phyloP scores from a whole-genome alignment of 2,329 filamentous ascomycete species.

The Ceratocystis albifundus region DNA sequence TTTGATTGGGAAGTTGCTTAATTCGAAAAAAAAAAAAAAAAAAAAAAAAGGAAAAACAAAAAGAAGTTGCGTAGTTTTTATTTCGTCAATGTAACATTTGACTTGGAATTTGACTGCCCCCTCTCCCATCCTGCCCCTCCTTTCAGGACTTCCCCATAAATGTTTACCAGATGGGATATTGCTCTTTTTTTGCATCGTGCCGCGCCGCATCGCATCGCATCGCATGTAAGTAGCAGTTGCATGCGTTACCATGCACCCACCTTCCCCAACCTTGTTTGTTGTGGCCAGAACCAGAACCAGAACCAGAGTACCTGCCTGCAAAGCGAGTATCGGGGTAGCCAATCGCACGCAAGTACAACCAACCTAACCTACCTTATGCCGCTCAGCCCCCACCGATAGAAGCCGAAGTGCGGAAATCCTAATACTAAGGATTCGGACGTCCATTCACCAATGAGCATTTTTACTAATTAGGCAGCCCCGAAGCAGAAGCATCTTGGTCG shows the following conservation, averaged over 20 bases:
- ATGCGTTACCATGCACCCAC: conserved; percentile 1
- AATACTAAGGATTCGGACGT: not conserved
- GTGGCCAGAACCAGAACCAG: no score
- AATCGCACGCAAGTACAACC: no score
- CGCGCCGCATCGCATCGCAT: no score
- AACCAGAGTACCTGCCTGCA: not conserved
- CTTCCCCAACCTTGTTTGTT: not conserved
- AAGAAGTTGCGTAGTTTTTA: not conserved
- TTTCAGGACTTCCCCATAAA: conserved; percentile 12
- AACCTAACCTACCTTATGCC: not conserved
- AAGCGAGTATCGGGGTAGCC: no score
- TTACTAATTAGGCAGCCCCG: not conserved
- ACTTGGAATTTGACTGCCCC: no score
- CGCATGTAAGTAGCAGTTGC: not conserved
- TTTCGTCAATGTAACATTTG: not conserved
- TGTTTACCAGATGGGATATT: not conserved
- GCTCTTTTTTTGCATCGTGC: not conserved
- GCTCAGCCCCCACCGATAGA: not conserved
- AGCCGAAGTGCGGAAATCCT: not conserved
- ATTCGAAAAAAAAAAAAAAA: not conserved
- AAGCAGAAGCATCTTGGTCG: not conserved
- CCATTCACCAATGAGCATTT: not conserved
- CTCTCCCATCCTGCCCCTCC: not conserved
- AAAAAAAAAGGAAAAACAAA: no score
- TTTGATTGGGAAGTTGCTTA: not conserved